These are phyloP conservation scores for Boletus hoseneyae DNA, from an alignment of 1,284 basidiomycete genomes.

Conservation along the genomic window DNA sequence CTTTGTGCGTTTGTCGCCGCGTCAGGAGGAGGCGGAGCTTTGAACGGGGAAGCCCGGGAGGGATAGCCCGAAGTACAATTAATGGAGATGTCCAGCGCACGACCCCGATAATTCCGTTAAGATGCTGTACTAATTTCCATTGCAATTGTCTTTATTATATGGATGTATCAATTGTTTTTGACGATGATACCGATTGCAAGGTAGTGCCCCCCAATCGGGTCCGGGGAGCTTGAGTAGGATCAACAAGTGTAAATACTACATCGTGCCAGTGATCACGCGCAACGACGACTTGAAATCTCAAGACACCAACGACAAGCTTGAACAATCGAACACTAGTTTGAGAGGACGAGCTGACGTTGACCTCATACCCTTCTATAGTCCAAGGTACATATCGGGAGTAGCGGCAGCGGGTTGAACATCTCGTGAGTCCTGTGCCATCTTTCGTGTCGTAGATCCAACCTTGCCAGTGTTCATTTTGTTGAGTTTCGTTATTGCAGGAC, in stretches of 20 bases:
- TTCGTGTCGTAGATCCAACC: neutral
- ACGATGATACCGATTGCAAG: too few relatives aligned
- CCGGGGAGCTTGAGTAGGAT: too few relatives aligned
- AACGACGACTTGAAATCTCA: slow-evolving; percentile 8
- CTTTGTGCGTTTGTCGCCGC: slow-evolving; percentile 8
- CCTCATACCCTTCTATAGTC: neutral
- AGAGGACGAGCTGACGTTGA: neutral
- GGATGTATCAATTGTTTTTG: neutral
- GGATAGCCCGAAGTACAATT: too few relatives aligned
- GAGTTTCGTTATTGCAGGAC: neutral
- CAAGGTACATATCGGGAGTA: too few relatives aligned
- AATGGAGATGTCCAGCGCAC: too few relatives aligned
- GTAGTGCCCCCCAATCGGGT: slow-evolving; percentile 5
- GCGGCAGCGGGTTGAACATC: neutral
- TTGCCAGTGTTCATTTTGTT: neutral
- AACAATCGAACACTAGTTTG: neutral
- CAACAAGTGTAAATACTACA: slow-evolving; percentile 23
- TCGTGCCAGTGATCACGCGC: slow-evolving; percentile 8
- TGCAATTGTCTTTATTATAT: neutral
- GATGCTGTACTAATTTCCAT: too few relatives aligned
- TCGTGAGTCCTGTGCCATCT: slow-evolving; percentile 1
- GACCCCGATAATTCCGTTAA: too few relatives aligned
- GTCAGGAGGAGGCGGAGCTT: neutral
- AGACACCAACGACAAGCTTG: neutral
- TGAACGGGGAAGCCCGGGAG: neutral